Base-by-base conservation (phyloP, 1,284 basidiomycete genomes). In the Sphagnurus paluster region DNA sequence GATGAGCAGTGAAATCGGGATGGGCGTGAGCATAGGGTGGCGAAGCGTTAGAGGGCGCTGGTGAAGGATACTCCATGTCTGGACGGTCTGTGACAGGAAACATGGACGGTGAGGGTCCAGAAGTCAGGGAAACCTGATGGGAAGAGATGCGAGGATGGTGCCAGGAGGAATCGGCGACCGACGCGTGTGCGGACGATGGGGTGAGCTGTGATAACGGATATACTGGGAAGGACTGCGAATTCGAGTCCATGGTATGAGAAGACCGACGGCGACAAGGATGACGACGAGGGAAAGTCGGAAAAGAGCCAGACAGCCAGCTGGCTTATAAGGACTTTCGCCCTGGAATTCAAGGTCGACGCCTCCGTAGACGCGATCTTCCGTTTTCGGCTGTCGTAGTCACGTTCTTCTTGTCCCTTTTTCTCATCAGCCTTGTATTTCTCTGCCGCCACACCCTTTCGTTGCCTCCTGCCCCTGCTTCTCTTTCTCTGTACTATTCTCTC, bases 21-120 rank as follows among this genome's bases (percentile, higher is more conserved):
- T 44, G 42, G 39, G 55, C 38, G 39, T 55, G 55, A 35, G 46
- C 43, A 45, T 54, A 57, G 1, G 53, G 46, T 9, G 62, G 64
- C 16, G 64, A 66, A 14, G 61, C 59, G 42, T 60, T 59, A 26
- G 67, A 66, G 2, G 66, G 58, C 14, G 66, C 59, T 23, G 69
- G 69, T 8, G 67, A 68, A 14, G 69, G 66, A 50, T 70, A 71
- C 42, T 63, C 63, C 41, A 62, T 57, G 48, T 58, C 61, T 37
- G 58, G 48, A 20, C 50, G 49, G 38, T 53, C 50, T 23, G 38
- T 33, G 21, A 48, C 40, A 37, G 57, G 35, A 50, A 52, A 54
- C 40, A 56, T 49, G 16, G 51, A 48, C 19, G 56, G 41, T 14
- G 52, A 45, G 25, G 55, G 56, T 29, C 45, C 37, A 29, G 60